Conservation (phyloP, 2,329 filamentous ascomycete species). For the Raffaelea albimanens region DNA sequence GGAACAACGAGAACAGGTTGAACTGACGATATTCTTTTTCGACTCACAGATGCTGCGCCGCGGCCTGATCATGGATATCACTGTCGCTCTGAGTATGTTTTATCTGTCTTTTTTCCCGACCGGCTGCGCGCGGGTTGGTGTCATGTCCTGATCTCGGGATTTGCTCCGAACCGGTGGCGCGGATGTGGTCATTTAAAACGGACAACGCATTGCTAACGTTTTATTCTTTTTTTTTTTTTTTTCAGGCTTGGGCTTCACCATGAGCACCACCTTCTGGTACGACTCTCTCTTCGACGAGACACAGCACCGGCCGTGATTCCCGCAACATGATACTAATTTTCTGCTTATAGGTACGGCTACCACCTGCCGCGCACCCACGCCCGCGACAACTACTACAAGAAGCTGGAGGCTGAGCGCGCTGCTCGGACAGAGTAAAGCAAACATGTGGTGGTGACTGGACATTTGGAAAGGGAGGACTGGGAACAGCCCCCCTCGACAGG, state of each 20-base stretch:
- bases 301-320: no score
- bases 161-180: no score
- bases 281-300: conserved; percentile 14
- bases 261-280: conserved; percentile 51
- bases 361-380: conserved; percentile 50
- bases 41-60: conserved; percentile 48
- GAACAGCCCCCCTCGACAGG: no score
- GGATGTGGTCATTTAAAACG: no score
- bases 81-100: conserved; percentile 42
- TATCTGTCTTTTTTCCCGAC: no score
- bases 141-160: neutral
- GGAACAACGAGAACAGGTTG: neutral
- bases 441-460: neutral
- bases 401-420: conserved; percentile 48
- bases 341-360: conserved; percentile 45
- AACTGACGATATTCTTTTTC: conserved; percentile 4
- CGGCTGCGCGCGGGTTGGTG: no score
- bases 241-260: conserved; percentile 41
- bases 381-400: conserved; percentile 49
- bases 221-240: conserved; percentile 1
- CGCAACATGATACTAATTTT: neutral
- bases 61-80: conserved; percentile 46
- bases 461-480: no score
- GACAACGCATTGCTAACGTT: conserved; percentile 30
- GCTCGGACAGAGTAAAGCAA: conserved; percentile 13